Evolutionary conservation across 768 basidiomycete species (phyloP), one percentile per base, ranked within the genome.

Genomic region (Dioszegia hungarica): DNA sequence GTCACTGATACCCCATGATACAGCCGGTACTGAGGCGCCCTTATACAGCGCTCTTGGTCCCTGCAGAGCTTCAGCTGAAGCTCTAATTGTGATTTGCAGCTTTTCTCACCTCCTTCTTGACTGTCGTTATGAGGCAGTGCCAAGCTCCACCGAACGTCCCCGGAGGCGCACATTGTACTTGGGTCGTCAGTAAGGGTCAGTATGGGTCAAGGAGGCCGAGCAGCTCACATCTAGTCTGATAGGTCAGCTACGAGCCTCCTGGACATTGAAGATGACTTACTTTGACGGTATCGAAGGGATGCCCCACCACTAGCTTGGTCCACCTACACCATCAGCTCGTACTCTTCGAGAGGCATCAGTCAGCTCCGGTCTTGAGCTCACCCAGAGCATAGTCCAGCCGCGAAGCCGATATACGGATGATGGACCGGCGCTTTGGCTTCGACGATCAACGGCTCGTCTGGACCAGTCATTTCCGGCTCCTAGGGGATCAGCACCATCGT

Each of bases 1-100:
- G 55, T 77, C 75, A 17, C 71, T 75, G n/a, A 75, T 67, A 24
- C 67, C 67, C 75, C 75, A 77, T 33, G 74, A 68, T 27, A 77
- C 57, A 10, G 75, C 75, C 3, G 73, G 73, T 9, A 69, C 63
- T 14, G 64, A 63, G 12, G 73, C 71, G 28, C 71, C 73, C 38
- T 71, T 73, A 43, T 74, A 76, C 20, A 76, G 56, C 14, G 72
- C 71, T 44, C 66, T 20, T 1, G 63, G 54, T 5, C 73, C 75
- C 65, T 73, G 19, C 45, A 48, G 44, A 39, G n/a, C 10, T 28
- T 28, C 27, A 27, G n/a, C n/a, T n/a, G n/a, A n/a, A n/a, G n/a
- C n/a, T n/a, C n/a, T n/a, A n/a, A n/a, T n/a, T n/a, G n/a, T n/a
- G n/a, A n/a, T n/a, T n/a, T n/a, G n/a, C n/a, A n/a, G n/a, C n/a